Percentiles rank a stretch among this genome's conserved stretches.
These are phyloP conservation scores for Fraxinus pennsylvanica DNA, from an alignment of 257 asterid genomes.

Conservation along the genomic window DNA sequence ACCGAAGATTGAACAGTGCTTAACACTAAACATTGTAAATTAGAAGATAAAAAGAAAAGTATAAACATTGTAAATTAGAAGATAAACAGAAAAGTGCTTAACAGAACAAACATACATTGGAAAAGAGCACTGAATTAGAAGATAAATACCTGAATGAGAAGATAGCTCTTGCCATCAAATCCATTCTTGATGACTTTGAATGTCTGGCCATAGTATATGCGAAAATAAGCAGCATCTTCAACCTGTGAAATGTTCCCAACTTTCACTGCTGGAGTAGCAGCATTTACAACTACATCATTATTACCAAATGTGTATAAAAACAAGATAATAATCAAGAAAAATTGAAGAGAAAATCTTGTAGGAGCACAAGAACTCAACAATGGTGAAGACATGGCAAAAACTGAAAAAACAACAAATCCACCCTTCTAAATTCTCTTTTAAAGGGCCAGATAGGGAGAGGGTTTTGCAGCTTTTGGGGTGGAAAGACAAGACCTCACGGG, in stretches of 20 bases:
- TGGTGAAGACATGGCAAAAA: conserved; percentile 27
- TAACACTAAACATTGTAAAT: too few relatives aligned
- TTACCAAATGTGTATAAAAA: conserved; percentile 25
- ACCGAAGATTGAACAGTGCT: too few relatives aligned
- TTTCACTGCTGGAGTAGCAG: conserved; percentile 48
- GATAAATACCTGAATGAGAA: conserved; percentile 75
- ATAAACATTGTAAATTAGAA: too few relatives aligned
- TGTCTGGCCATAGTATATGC: conserved; percentile 82
- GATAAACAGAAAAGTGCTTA: too few relatives aligned
- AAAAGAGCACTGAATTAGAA: neutral
- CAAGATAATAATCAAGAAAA: conserved; percentile 31
- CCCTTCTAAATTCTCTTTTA: neutral
- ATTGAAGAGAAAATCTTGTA: conserved; percentile 15
- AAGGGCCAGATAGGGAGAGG: neutral
- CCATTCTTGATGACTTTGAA: conserved; percentile 95
- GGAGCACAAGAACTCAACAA: conserved; percentile 7
- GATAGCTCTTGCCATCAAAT: conserved; percentile 87
- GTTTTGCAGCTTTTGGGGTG: conserved; percentile 12
- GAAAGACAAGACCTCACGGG: neutral
- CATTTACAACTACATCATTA: conserved; percentile 25
- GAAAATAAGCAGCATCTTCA: conserved; percentile 65
- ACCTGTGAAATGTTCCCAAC: conserved; percentile 72
- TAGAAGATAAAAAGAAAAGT: too few relatives aligned
- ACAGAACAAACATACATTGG: too few relatives aligned
- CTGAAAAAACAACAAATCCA: neutral